Base-by-base conservation (phyloP, 257 asterid genomes). In the Rubia yunnanensis region DNA sequence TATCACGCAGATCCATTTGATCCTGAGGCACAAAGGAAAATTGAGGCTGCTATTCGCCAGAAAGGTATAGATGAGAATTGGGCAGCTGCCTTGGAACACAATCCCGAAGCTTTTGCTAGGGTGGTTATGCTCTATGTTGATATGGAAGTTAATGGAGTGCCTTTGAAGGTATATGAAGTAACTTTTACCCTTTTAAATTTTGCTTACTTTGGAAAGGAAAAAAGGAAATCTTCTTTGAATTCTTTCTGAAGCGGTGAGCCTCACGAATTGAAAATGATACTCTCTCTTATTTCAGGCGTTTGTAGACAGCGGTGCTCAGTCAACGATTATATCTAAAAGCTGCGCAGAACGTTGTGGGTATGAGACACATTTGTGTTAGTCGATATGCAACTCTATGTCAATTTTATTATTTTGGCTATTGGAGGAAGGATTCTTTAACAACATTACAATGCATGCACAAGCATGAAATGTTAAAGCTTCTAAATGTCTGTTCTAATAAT, bases 121-220 rank as follows among this genome's bases (percentile, higher is more conserved):
- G 99, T 94, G 96, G 99, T 90, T 59, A 94, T 94, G 99, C 72
- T 94, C 82, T 94, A 90, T 64, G 99, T 94, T 65, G 99, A 94
- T 85, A 90, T 94, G 99, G 99, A 94, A 80, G 99, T 94, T 54
- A 90, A 94, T 80, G 95, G 99, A 11, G 86, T 88, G 34, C 97
- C 99, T 14, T 4, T 94, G 79, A 94, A 94, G 95, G 97, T 92
- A 82, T 31, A 20, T 24, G 15, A 7, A 17, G 38, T 56, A 68
- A 60, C 67, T 67, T 59, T 28, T 64, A 34, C 31, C 46, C 28
- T 73, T 61, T 1, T 39, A 39, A 46, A 5, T 63, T 64, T 63
- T 44, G n/a, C 52, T 44, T 15, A 50, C 61, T 56, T 23, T n/a
- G 32, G 65, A 23, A 53, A 53, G 30, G 13, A 23, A 23, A 53